A percentile compares a stretch with the other conserved stretches of the same genome.
phyloP scores from a whole-genome alignment of 768 basidiomycete genomes.

The Panaeolus cyanescens region DNA sequence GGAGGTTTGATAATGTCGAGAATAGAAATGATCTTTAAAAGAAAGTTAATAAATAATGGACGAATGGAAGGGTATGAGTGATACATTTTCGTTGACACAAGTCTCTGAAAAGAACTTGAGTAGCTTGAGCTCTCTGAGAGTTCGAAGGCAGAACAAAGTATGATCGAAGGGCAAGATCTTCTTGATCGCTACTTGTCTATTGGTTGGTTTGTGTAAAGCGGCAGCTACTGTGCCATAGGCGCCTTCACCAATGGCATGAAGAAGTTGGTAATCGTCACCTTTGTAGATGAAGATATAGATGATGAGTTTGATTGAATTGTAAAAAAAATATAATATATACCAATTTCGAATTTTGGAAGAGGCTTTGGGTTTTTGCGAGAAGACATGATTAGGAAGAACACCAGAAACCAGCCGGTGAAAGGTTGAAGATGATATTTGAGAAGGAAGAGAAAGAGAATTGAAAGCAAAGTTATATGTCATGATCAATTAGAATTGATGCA shows the following conservation, averaged over 20 bases:
- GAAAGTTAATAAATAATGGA: conserved; percentile 6
- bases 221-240: conserved; percentile 92
- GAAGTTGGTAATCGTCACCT: conserved; percentile 76
- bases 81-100: conserved; percentile 80
- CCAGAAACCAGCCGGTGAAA: conserved; percentile 53
- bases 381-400: conserved; percentile 44
- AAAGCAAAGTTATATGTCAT: conserved; percentile 18
- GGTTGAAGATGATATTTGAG: conserved; percentile 23
- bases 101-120: conserved; percentile 82
- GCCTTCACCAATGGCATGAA: conserved; percentile 80
- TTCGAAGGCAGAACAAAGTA: conserved; percentile 86
- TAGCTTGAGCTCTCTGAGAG: conserved; percentile 89
- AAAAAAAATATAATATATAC: conserved; percentile 34
- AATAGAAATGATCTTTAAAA: conserved; percentile 81
- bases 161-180: conserved; percentile 95
- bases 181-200: conserved; percentile 91
- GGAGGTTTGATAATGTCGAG: conserved; percentile 87
- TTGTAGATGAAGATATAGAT: conserved; percentile 13
- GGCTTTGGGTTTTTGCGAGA: conserved; percentile 62
- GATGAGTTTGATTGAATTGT: conserved; percentile 3
- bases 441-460: conserved; percentile 16
- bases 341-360: conserved; percentile 74
- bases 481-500: conserved; percentile 15
- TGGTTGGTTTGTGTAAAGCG: conserved; percentile 80
- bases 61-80: neutral